A percentile compares a stretch with the other conserved stretches of the same genome.
Evolutionary conservation across 345 rosid genomes (phyloP).

Genomic region (Toxicodendron radicans): DNA sequence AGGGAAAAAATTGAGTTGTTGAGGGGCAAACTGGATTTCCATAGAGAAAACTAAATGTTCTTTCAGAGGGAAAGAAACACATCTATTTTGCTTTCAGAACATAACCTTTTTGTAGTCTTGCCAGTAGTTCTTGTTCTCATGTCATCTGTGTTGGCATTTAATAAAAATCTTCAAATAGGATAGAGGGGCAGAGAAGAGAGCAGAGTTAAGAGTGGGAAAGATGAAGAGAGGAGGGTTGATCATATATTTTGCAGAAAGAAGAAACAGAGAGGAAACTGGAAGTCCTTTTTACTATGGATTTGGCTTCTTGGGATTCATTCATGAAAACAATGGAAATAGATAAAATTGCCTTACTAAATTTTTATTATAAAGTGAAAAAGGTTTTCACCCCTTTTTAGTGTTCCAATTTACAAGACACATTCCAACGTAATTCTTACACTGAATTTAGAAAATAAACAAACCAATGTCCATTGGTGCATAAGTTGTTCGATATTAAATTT

Average conservation of each 20-base stretch:
- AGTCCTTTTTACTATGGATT: not conserved
- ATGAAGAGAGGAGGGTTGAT: not conserved
- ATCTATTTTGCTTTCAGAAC: not conserved
- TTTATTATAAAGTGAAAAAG: not conserved
- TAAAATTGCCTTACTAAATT: not conserved
- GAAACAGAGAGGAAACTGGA: not conserved
- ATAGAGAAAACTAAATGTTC: not conserved
- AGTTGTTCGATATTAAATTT: not conserved
- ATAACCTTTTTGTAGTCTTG: not conserved
- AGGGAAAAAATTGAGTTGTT: not conserved
- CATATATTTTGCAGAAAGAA: too few species aligned
- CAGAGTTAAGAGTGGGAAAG: not conserved
- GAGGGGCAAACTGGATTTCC: not conserved
- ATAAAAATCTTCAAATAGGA: too few species aligned
- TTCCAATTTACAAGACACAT: too few species aligned
- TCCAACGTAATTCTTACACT: not conserved
- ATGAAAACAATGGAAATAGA: too few species aligned
- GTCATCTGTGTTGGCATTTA: not conserved
- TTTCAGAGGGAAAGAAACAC: not conserved
- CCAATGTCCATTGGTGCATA: not conserved
- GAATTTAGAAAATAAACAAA: not conserved
- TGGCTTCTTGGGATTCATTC: not conserved
- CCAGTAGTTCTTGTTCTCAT: too few species aligned
- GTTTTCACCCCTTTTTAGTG: not conserved
- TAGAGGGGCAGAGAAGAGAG: not conserved